Percentiles rank a stretch among this genome's conserved stretches.
Evolutionary conservation across 2,329 filamentous ascomycete species (phyloP).

Genomic region (Nemania sp.): DNA sequence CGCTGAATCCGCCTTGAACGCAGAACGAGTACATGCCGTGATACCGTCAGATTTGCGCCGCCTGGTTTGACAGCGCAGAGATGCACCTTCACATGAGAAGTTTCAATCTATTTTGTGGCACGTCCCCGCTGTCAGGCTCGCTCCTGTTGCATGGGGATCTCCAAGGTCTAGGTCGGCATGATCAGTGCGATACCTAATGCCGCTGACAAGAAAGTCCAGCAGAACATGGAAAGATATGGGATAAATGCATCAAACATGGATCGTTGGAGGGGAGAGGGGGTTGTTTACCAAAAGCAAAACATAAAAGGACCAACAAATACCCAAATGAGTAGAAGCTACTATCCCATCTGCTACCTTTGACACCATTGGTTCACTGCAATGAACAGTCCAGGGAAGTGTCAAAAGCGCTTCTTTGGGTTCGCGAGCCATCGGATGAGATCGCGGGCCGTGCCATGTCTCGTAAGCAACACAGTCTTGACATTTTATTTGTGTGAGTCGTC

Average conservation of each 20-base stretch:
- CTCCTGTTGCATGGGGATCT: neutral
- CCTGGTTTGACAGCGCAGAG: constrained; percentile 6
- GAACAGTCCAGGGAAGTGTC: too few species aligned
- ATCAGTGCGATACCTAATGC: neutral
- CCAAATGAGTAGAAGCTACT: too few species aligned
- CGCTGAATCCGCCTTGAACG: neutral
- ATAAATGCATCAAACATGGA: too few species aligned
- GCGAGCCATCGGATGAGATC: neutral
- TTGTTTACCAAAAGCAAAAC: too few species aligned
- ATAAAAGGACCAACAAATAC: too few species aligned
- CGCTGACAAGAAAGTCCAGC: too few species aligned
- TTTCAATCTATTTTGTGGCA: constrained; percentile 4
- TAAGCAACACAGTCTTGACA: neutral
- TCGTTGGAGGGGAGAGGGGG: too few species aligned
- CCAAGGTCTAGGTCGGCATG: neutral
- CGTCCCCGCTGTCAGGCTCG: neutral
- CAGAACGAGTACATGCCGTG: neutral
- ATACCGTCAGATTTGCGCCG: neutral
- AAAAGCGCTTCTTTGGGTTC: neutral
- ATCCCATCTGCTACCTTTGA: too few species aligned
- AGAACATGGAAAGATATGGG: too few species aligned
- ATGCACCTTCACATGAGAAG: neutral
- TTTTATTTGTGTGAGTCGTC: neutral
- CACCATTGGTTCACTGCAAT: too few species aligned
- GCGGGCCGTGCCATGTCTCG: neutral